Evolutionary conservation across 805 yeast species (phyloP), one percentile per base, ranked within the genome.

Genomic region (Candida ponderosae): DNA sequence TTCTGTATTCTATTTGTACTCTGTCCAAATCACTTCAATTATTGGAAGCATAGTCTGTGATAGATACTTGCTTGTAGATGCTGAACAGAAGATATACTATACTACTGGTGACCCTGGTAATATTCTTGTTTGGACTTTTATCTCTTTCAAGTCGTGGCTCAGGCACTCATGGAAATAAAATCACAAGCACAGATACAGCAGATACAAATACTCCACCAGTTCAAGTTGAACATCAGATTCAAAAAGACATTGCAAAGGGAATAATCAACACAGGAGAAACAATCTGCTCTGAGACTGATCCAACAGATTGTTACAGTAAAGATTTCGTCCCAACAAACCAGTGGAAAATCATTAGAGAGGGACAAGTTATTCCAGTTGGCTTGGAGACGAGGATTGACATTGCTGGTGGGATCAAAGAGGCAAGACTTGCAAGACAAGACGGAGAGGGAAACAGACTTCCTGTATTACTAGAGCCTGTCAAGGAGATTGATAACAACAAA

Each of bases 341-440:
- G 44, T 89, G 96, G 95, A 76, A 79, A 60, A 52, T 53, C 2
- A 72, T 89, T 5, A 66, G 61, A 46, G 79, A 73, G 34, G 87
- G 79, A n/a, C 96, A 86, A 50, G 68, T 72, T 7, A 68, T 89
- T 4, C 95, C 96, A 1, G 74, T 73, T 6, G 97, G 97, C 0
- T 59, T 84, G 26, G 57, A 55, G 18, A 38, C 40, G 31, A 31
- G 30, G 14, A 18, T 29, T 13, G 37, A 35, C 23, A 13, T 38
- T 55, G 23, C 89, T 84, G 78, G 88, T 0, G 79, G 81, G 16
- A 57, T 61, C 20, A 75, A 71, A 48, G 83, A 81, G 56, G 96
- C 95, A 1, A 82, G 76, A 45, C 47, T 76, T 42, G 71, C 64
- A 20, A 51, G 53, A 5, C 62, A 53, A 14, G 46, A 33, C 7